phyloP scores from a whole-genome alignment of 176 grass and related monocot genomes.

The sorghum (Sorghum bicolor) region Sorghum_bicolor_NCBIv3 NC_012872.2:12102501-12103000 shows the following conservation, averaged over 20 bases:
- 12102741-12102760: background rate
- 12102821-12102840: background rate
- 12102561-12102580: too few relatives aligned
- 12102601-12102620: background rate
- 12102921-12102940: constrained; percentile 64
- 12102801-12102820: background rate
- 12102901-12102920: constrained; percentile 42
- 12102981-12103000: constrained; percentile 40
- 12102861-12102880: background rate
- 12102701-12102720: background rate
- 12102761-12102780: background rate
- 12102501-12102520: too few relatives aligned
- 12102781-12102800: background rate
- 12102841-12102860: background rate
- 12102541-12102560: too few relatives aligned
- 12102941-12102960: constrained; percentile 57
- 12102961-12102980: constrained; percentile 55
- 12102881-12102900: background rate
- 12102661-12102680: background rate
- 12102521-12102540: too few relatives aligned
- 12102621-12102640: background rate
- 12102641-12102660: background rate
- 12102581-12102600: background rate
- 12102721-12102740: background rate
- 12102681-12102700: constrained; percentile 17